A percentile compares a stretch with the other conserved stretches of the same genome.
Conservation (phyloP, 345 rosid species). For the Salix dunnii region DNA sequence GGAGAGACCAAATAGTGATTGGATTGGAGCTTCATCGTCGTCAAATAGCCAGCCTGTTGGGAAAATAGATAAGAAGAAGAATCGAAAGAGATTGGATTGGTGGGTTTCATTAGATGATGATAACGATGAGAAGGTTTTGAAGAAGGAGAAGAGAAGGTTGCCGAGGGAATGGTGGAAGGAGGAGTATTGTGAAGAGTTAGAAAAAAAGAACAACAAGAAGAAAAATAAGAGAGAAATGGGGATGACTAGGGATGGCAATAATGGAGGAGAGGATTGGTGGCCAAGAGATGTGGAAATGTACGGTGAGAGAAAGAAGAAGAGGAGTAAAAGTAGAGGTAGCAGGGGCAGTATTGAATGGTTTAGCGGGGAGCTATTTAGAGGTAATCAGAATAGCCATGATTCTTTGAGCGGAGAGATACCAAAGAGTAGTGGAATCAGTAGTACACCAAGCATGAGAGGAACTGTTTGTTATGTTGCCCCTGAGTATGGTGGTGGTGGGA, state of each 20-base stretch:
- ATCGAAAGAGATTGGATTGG: slow-evolving; percentile 68
- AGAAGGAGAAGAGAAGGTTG: slow-evolving; percentile 62
- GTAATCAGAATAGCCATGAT: slow-evolving; percentile 51
- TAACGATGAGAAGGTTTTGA: slow-evolving; percentile 41
- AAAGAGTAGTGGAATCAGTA: slow-evolving; percentile 68
- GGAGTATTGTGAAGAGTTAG: slow-evolving; percentile 77
- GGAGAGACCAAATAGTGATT: slow-evolving; percentile 72
- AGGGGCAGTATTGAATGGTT: slow-evolving; percentile 79
- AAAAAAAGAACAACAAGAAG: slow-evolving; percentile 58
- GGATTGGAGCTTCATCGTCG: slow-evolving; percentile 50
- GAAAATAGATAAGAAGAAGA: slow-evolving; percentile 48
- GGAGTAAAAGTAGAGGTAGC: slow-evolving; percentile 45
- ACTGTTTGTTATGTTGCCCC: slow-evolving; percentile 91
- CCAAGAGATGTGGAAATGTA: slow-evolving; percentile 50
- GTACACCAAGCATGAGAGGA: slow-evolving; percentile 98
- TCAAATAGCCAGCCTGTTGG: slow-evolving; percentile 17
- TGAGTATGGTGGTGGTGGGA: slow-evolving; percentile 72
- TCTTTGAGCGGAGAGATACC: slow-evolving; percentile 69
- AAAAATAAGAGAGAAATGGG: slow-evolving; percentile 45
- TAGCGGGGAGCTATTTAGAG: slow-evolving; percentile 69
- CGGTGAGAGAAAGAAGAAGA: slow-evolving; percentile 49
- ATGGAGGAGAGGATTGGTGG: slow-evolving; percentile 54
- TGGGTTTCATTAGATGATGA: slow-evolving; percentile 82
- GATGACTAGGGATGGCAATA: slow-evolving; percentile 27
- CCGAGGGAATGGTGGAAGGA: slow-evolving; percentile 99